Evolutionary conservation across 805 yeast species (phyloP).

Genomic region (Pichia paraexigua): DNA sequence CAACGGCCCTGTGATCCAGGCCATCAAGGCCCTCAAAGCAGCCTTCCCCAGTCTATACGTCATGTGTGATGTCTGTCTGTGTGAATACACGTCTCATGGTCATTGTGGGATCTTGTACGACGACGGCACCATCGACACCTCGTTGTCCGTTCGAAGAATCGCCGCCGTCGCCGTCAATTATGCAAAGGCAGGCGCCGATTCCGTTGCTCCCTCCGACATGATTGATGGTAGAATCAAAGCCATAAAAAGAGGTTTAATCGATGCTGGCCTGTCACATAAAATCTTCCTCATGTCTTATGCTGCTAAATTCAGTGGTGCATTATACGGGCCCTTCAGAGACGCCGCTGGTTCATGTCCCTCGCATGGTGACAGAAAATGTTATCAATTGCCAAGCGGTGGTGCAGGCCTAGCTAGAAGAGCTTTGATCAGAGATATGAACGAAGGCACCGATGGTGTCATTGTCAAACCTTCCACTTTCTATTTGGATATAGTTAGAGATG

Average conservation of each 20-base stretch:
- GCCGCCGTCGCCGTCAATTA: conserved; percentile 94
- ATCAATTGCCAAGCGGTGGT: conserved; percentile 91
- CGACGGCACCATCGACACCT: conserved; percentile 79
- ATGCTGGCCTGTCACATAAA: conserved; percentile 76
- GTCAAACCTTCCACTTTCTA: conserved; percentile 96
- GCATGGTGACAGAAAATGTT: conserved; percentile 84
- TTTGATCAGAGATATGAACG: conserved; percentile 70
- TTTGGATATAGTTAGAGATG: conserved; percentile 84
- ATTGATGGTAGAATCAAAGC: conserved; percentile 89
- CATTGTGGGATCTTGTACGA: conserved; percentile 90
- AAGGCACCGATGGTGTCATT: conserved; percentile 94
- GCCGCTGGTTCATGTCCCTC: conserved; percentile 92
- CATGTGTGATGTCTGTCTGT: conserved; percentile 90
- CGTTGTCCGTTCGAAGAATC: conserved; percentile 65
- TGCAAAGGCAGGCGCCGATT: conserved; percentile 91
- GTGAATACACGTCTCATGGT: conserved; percentile 97
- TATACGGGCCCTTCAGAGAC: conserved; percentile 96
- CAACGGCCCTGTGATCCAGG: conserved; percentile 84
- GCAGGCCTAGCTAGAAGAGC: conserved; percentile 94
- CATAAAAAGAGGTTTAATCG: conserved; percentile 77
- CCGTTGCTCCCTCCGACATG: conserved; percentile 97
- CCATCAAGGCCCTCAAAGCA: conserved; percentile 54
- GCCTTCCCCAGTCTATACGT: conserved; percentile 78
- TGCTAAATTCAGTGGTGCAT: conserved; percentile 84
- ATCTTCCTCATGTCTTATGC: conserved; percentile 88